These are phyloP conservation scores for Clavariopsis aquatica DNA, from an alignment of 495 filamentous ascomycete species.

Conservation along the genomic window DNA sequence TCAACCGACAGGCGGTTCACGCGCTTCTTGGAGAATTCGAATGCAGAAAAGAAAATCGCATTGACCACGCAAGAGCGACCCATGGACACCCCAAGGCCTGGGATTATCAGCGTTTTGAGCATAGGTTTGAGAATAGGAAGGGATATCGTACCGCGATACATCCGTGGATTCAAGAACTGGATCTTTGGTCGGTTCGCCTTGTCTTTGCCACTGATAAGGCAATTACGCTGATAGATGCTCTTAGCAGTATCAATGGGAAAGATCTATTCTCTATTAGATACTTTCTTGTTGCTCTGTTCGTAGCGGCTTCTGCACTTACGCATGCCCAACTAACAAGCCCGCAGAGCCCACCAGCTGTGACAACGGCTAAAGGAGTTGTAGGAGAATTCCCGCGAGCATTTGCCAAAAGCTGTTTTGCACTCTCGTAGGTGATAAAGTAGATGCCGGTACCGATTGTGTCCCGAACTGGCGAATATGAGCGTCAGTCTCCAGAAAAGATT, in stretches of 20 bases:
- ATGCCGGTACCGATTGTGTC: conserved; percentile 87
- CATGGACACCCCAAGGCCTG: conserved; percentile 78
- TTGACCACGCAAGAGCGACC: conserved; percentile 70
- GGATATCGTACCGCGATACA: conserved; percentile 60
- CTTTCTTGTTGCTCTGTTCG: neutral
- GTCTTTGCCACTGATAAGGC: conserved; percentile 65
- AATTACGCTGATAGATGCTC: conserved; percentile 78
- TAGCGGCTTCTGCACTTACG: conserved; percentile 52
- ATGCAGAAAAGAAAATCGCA: conserved; percentile 76
- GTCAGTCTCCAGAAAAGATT: neutral
- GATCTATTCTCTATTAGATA: conserved; percentile 47
- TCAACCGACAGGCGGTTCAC: conserved; percentile 60
- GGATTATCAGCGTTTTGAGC: conserved; percentile 18
- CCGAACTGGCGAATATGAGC: conserved; percentile 54
- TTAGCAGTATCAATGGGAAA: conserved; percentile 83
- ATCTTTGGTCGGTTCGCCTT: conserved; percentile 65
- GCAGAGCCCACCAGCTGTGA: conserved; percentile 73
- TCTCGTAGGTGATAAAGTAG: conserved; percentile 92
- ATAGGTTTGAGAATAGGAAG: conserved; percentile 1
- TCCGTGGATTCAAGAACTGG: conserved; percentile 67
- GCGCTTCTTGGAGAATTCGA: conserved; percentile 73
- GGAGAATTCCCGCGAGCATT: conserved; percentile 70
- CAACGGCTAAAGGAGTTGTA: conserved; percentile 70
- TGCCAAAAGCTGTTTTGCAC: conserved; percentile 78
- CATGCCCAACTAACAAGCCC: conserved; percentile 80